Base-by-base conservation (phyloP, 2,329 filamentous ascomycete genomes). In the Calycina herbarum region DNA sequence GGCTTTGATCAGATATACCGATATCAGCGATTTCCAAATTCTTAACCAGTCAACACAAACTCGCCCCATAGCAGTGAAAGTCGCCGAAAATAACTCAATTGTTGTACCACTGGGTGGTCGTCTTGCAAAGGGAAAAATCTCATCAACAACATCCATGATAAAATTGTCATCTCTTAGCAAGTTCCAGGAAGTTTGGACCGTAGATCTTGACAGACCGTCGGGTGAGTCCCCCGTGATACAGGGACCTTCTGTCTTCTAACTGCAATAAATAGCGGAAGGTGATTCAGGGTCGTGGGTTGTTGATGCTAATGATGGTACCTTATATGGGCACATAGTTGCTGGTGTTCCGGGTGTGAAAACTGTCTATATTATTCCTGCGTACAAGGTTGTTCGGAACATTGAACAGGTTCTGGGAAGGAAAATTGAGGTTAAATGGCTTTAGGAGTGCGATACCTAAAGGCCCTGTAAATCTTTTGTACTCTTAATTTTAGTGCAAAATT, bases 241-340 rank as follows among this genome's bases (percentile, higher is more conserved):
- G 20, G 20, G 20, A 20, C 20, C 20, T 20, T 20, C 20, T 20
- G 20, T 20, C 20, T 20, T 48, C 17, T 38, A 5, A 59, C 5
- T 1, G 27, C 1, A 24, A 27, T 20, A 45, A 29, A 45, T 2
- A 65, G 64, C 35, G 33, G 24, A 62, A 45, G 70, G 70, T 2
- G 66, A 72, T 57, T 70, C 59, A 57, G 69, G 70, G 3, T 64
- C 68, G 17, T 72, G 70, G 70, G 67, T 72, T 29, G 57, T 72
- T 17, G 67, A 71, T 59, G 20, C 45, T 20, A 13, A 3, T 4
- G 70, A 24, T 45, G 45, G 40, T 33, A 65, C 68, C 17, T 62
- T 73, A 1, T 69, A 68, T 62, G 70, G 71, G 0, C 67, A 71
- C 61, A 59, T 73, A 31, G 68, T 71, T 38, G 69, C 69, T 13